Conservation (phyloP, 2,329 filamentous ascomycete species). For the Monilinia fructigena region DNA sequence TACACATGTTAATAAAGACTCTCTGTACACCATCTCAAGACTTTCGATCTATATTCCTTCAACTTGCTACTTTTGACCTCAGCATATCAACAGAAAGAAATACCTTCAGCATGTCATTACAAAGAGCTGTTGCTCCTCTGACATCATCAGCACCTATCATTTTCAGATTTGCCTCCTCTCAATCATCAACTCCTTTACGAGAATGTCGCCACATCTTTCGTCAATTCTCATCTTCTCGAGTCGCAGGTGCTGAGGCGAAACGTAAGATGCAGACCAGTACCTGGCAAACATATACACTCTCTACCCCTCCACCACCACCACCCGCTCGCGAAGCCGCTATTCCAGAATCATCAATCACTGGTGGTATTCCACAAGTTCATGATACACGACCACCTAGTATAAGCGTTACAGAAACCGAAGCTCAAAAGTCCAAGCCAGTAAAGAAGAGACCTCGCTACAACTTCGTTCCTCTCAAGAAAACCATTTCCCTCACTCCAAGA, state of each 20-base stretch:
- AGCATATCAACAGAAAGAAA: background rate
- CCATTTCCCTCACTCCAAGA: slow-evolving; percentile 78
- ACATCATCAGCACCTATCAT: slow-evolving; percentile 37
- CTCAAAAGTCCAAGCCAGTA: slow-evolving; percentile 62
- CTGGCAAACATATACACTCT: slow-evolving; percentile 58
- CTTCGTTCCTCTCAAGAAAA: slow-evolving; percentile 81
- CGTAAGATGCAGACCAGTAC: slow-evolving; percentile 65
- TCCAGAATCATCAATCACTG: slow-evolving; percentile 61
- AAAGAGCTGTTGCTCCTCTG: slow-evolving; percentile 37
- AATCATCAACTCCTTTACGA: slow-evolving; percentile 40
- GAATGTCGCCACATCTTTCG: slow-evolving; percentile 44
- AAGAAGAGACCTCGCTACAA: slow-evolving; percentile 58
- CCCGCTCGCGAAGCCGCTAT: slow-evolving; percentile 52
- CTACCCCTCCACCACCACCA: slow-evolving; percentile 45
- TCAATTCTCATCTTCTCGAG: slow-evolving; percentile 48
- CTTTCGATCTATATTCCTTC: background rate
- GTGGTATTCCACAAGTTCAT: slow-evolving; percentile 44
- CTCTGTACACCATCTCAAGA: background rate
- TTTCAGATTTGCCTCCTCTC: slow-evolving; percentile 37
- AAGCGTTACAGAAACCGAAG: slow-evolving; percentile 60
- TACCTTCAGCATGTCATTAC: slow-evolving; percentile 35
- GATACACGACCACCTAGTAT: slow-evolving; percentile 49
- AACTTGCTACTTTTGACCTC: background rate
- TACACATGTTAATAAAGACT: slow-evolving; percentile 8
- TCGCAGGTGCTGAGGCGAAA: slow-evolving; percentile 50